These are phyloP conservation scores for Mycena alexandri DNA, from an alignment of 768 basidiomycete genomes.

Conservation along the genomic window DNA sequence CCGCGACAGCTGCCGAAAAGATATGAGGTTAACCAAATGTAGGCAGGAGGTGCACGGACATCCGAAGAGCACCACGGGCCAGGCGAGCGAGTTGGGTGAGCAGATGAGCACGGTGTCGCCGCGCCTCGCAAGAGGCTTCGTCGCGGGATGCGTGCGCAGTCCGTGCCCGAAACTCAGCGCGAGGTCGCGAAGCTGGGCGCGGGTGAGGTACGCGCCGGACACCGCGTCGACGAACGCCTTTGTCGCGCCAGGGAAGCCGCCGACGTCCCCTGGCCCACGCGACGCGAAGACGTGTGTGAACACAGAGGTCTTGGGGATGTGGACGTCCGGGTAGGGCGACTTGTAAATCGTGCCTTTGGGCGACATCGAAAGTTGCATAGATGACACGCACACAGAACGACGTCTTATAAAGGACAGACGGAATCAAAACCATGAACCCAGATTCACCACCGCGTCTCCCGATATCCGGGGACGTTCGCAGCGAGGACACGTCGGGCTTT, in stretches of 20 bases:
- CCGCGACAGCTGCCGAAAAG: constrained; percentile 54
- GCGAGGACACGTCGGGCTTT: neutral
- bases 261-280: constrained; percentile 40
- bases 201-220: constrained; percentile 60
- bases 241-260: constrained; percentile 48
- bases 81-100: constrained; percentile 66
- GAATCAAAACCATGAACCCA: no score
- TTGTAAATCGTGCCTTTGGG: constrained; percentile 43
- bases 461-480: no score
- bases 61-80: constrained; percentile 60
- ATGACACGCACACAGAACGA: neutral
- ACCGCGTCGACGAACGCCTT: constrained; percentile 69
- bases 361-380: constrained; percentile 27
- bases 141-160: constrained; percentile 50
- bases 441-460: no score
- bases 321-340: constrained; percentile 41
- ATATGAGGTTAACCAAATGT: constrained; percentile 1
- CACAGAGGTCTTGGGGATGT: constrained; percentile 45
- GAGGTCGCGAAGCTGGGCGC: constrained; percentile 57
- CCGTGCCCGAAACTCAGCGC: constrained; percentile 62
- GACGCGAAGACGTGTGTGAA: constrained; percentile 46
- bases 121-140: constrained; percentile 41
- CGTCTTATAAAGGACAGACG: neutral
- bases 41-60: constrained; percentile 19
- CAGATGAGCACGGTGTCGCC: constrained; percentile 65